Percentiles rank a stretch among this genome's conserved stretches.
These are phyloP conservation scores for Aspergillus awamori DNA, from an alignment of 2,329 filamentous ascomycete species.

Conservation along the genomic window DNA sequence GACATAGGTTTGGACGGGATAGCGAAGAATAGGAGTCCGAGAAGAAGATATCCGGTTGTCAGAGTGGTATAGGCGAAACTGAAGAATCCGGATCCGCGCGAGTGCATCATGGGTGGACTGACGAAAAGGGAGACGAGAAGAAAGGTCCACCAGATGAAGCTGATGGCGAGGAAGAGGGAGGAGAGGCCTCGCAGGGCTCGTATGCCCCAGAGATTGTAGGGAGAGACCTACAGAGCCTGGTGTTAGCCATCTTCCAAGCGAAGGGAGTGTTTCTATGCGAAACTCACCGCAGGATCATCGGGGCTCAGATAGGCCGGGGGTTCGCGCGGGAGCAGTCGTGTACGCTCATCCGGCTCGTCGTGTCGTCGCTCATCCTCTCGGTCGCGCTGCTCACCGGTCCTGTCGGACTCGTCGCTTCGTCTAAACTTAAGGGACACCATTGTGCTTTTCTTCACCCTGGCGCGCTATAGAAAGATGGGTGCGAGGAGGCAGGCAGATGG, in stretches of 20 bases:
- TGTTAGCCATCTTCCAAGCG: background rate
- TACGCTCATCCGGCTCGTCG: slow-evolving; percentile 60
- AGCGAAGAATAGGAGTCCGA: slow-evolving; percentile 83
- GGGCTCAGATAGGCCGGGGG: slow-evolving; percentile 68
- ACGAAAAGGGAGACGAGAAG: slow-evolving; percentile 89
- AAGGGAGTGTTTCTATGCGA: background rate
- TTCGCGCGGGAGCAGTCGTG: slow-evolving; percentile 70
- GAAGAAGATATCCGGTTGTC: slow-evolving; percentile 72
- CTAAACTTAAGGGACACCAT: slow-evolving; percentile 4
- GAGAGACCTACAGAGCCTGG: slow-evolving; percentile 60
- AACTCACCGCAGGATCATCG: slow-evolving; percentile 75
- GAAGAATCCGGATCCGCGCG: slow-evolving; percentile 88
- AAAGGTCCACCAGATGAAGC: slow-evolving; percentile 90
- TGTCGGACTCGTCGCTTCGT: background rate
- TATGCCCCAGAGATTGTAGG: slow-evolving; percentile 93
- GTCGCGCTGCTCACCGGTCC: slow-evolving; percentile 15
- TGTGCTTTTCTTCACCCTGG: background rate
- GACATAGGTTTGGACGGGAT: slow-evolving; percentile 79
- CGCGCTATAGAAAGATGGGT: background rate
- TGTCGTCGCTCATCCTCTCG: slow-evolving; percentile 31
- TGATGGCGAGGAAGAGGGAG: slow-evolving; percentile 71
- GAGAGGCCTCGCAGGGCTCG: slow-evolving; percentile 78
- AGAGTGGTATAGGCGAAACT: slow-evolving; percentile 82
- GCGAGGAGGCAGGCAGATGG: background rate
- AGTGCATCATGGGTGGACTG: slow-evolving; percentile 83